Evolutionary conservation across 176 grass and related monocot species (phyloP).

Genomic region (Alopecurus myosuroides): DNA sequence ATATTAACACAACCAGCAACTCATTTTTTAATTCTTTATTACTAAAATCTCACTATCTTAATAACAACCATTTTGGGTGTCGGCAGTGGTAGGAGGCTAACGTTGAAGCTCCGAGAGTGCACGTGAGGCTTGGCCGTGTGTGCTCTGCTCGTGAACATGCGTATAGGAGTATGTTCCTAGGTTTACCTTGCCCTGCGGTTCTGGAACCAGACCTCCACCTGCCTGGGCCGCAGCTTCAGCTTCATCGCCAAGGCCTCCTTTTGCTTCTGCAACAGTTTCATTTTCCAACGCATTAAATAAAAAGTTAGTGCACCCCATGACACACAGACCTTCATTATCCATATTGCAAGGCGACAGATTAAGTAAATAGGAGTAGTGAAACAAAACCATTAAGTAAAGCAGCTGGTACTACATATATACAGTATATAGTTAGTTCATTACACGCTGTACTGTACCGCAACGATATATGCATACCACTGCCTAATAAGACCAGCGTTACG

Average conservation of each 20-base stretch:
- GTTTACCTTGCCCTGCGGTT: slow-evolving; percentile 94
- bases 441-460: background rate
- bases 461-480: background rate
- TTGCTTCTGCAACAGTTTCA: slow-evolving; percentile 72
- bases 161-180: background rate
- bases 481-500: background rate
- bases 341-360: background rate
- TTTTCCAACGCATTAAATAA: slow-evolving; percentile 45
- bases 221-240: slow-evolving; percentile 81
- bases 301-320: background rate
- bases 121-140: background rate
- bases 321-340: slow-evolving; percentile 13
- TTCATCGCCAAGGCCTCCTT: slow-evolving; percentile 90
- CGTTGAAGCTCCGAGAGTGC: background rate
- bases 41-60: background rate
- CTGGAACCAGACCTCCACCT: slow-evolving; percentile 99
- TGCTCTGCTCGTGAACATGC: background rate
- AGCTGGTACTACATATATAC: background rate
- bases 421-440: background rate
- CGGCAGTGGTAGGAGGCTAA: background rate
- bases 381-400: slow-evolving; percentile 11
- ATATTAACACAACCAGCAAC: background rate
- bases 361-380: slow-evolving; percentile 32
- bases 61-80: too few relatives aligned
- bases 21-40: background rate